Evolutionary conservation across 768 basidiomycete genomes (phyloP), one percentile per base, ranked within the genome.

Genomic region (Leccinum barrowsii): DNA sequence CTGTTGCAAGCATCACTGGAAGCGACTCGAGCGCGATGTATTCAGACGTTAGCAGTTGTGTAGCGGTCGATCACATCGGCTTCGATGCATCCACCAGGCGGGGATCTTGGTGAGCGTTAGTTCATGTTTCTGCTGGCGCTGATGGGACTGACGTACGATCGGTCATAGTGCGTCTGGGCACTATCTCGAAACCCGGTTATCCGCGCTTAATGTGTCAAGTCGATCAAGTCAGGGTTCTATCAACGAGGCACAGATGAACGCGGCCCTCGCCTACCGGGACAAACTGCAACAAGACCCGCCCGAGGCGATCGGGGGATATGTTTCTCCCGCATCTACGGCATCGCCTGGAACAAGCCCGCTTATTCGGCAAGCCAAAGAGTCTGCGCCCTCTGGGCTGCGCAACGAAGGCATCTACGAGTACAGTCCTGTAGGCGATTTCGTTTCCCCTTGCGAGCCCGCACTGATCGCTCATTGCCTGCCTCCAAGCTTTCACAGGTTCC

Each of bases 1-100:
- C 85, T 3, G 80, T 86, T 58, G 80, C 80, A 4, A 85, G 85
- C 8, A 71, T 85, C 40, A 79, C 81, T 7, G 83, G 83, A 24
- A 85, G 84, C 66, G 84, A 86, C 11, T 75, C 85, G 0, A 85
- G 83, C 11, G 76, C 76, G 7, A 77, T 80, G 60, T 82, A 75
- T 51, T 77, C 82, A 7, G 80, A 83, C 5, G 73, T 78, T 48
- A 72, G 74, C 59, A 75, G 72, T 35, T 72, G 72, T 63, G 70
- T 67, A 50, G 70, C 65, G 11, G 68, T 60, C 40, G 72, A 72
- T 55, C 74, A 69, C 50, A 50, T 63, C 44, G 70, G 58, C 3
- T 74, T 66, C 35, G 73, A 71, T 63, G 56, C 73, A 19, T 74
- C 76, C 28, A 70, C 62, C 26, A 71, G 73, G 55, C 73, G 73